Conservation (phyloP, 306 rosid genomes). For the Bauhinia variegata region DNA sequence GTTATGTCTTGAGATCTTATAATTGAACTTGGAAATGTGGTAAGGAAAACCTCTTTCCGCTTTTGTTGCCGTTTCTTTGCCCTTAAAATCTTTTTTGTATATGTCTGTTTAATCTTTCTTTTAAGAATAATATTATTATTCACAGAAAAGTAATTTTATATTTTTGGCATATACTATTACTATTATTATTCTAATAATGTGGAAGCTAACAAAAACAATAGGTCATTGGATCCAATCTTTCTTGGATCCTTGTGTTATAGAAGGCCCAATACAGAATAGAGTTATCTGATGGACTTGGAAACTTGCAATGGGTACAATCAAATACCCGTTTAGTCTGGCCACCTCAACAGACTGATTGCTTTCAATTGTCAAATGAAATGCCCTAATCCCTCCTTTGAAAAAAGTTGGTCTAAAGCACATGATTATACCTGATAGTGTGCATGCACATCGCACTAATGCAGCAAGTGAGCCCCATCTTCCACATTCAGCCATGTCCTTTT, state of each 20-base stretch:
- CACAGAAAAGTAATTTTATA: no score
- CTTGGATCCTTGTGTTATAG: background rate
- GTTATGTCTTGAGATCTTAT: slow-evolving; percentile 20
- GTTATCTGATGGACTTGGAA: background rate
- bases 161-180: no score
- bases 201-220: background rate
- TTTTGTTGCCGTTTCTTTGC: no score
- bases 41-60: slow-evolving; percentile 9
- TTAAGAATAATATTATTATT: no score
- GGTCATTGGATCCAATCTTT: background rate
- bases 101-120: no score
- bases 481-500: slow-evolving; percentile 39
- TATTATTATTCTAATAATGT: no score
- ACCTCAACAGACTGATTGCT: no score
- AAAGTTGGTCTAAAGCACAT: slow-evolving; percentile 54
- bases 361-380: no score
- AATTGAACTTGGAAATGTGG: slow-evolving; percentile 19
- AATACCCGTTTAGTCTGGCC: no score
- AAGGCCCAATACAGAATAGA: background rate
- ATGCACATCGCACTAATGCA: slow-evolving; percentile 40
- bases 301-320: background rate
- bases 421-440: slow-evolving; percentile 43
- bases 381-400: no score
- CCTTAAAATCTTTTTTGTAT: no score
- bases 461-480: slow-evolving; percentile 40